Base-by-base conservation (phyloP, 2,329 filamentous ascomycete genomes). In the Claviceps quebecensis region DNA sequence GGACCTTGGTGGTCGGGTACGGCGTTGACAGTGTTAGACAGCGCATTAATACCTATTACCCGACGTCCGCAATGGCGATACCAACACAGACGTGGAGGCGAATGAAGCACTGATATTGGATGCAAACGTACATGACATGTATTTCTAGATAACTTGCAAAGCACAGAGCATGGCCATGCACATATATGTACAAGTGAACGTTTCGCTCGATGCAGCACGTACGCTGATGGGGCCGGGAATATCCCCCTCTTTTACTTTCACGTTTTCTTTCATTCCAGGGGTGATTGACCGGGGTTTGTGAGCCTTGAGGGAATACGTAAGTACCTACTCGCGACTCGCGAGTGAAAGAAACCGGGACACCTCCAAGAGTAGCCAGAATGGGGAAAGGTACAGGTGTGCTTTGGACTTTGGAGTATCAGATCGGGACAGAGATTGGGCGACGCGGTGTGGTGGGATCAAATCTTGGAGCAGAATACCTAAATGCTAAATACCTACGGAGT, bases 371-470 rank as follows among this genome's bases (percentile, higher is more conserved):
- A 41, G 26, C 44, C 17, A 45, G 38, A 39, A 48, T 29, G 48
- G 48, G 40, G 43, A 48, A 51, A 19, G 43, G 45, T 47, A 48
- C 50, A 44, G 41, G 44, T 52, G 39, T 45, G 40, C 14, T 48
- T 52, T 41, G 47, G 47, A 45, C 11, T 50, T 52, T 38, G 43
- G 45, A 41, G 39, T 45, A 45, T 52, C 43, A 43, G 44, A 34
- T 38, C 44, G 36, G 45, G 44, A 39, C 50, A 48, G 29, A 50
- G 40, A 50, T 49, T 52, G 48, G 47, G 45, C 36, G 40, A 52
- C n/a, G 22, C 39, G 37, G 37, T 29, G 37, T 3, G 50, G 56
- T 53, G 43, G 54, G 49, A 55, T 57, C 50, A 53, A 56, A 52
- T 51, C 53, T 54, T 43, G 46, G 50, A 56, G 52, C 39, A 49